These are phyloP conservation scores for Gossypium laxum DNA, from an alignment of 441 rosid genomes.

Conservation along the genomic window DNA sequence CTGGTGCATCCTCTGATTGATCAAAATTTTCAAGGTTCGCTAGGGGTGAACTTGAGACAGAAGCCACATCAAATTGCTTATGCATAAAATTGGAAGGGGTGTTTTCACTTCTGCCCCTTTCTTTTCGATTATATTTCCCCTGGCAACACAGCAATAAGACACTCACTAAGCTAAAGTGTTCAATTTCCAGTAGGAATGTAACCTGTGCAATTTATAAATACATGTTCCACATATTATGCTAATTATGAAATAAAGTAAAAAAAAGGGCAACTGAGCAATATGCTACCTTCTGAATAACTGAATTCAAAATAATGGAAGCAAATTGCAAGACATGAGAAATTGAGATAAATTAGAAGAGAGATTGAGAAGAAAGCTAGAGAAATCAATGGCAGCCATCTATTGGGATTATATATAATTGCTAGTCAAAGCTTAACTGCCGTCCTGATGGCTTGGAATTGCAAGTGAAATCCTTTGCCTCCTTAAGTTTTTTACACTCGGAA, in stretches of 20 bases:
- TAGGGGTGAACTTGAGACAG: constrained; percentile 16
- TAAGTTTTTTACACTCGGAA: not conserved
- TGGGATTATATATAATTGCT: not conserved
- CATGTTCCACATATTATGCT: not conserved
- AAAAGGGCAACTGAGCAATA: not conserved
- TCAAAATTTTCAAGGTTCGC: constrained; percentile 22
- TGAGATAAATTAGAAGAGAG: not conserved
- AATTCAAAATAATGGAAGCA: constrained; percentile 8
- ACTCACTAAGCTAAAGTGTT: constrained; percentile 7
- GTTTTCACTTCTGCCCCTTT: constrained; percentile 15
- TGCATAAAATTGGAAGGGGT: constrained; percentile 17
- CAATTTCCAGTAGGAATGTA: not conserved
- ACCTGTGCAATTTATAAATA: not conserved
- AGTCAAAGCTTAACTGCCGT: not conserved
- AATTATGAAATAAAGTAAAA: not conserved
- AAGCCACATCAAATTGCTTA: constrained; percentile 17
- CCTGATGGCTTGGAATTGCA: not conserved
- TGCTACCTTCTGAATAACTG: not conserved
- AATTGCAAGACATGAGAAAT: not conserved
- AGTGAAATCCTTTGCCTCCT: not conserved
- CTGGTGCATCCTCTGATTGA: constrained; percentile 30
- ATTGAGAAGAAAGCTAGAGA: not conserved
- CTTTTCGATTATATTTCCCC: constrained; percentile 27
- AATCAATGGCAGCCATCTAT: not conserved
- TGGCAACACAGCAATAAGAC: constrained; percentile 26